Conservation (phyloP, 2,329 filamentous ascomycete species). For the Neonectria magnoliae region DNA sequence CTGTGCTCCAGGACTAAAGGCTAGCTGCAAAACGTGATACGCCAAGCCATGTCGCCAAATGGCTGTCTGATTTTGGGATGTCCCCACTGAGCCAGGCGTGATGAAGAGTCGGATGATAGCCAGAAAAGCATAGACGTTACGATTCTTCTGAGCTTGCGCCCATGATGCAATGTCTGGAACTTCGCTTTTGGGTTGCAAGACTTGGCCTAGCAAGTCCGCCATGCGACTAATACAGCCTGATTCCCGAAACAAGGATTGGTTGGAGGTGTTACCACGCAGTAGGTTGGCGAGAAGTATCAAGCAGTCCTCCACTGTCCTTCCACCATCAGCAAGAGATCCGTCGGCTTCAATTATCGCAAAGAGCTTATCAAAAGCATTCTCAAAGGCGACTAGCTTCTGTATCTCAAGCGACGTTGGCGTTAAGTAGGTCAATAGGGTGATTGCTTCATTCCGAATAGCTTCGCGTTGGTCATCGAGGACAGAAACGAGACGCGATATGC, state of each 20-base stretch:
- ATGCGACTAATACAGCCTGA: conserved; percentile 83
- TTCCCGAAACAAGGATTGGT: conserved; percentile 93
- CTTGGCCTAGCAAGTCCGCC: conserved; percentile 72
- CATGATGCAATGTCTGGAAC: conserved; percentile 74
- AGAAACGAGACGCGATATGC: conserved; percentile 85
- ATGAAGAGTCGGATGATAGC: conserved; percentile 89
- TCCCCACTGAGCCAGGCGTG: conserved; percentile 80
- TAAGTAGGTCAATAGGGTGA: conserved; percentile 87
- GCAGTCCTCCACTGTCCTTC: conserved; percentile 90
- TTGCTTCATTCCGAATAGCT: conserved; percentile 85
- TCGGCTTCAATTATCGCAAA: conserved; percentile 86
- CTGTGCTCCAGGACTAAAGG: conserved; percentile 79
- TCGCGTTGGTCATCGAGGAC: conserved; percentile 87
- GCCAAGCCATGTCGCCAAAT: conserved; percentile 87
- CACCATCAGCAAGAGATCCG: conserved; percentile 83
- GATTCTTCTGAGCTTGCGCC: conserved; percentile 81
- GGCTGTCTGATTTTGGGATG: conserved; percentile 82
- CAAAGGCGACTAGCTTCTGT: conserved; percentile 95
- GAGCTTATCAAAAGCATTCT: conserved; percentile 89
- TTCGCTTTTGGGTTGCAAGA: conserved; percentile 62
- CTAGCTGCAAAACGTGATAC: conserved; percentile 81
- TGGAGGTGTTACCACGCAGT: conserved; percentile 85
- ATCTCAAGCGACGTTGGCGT: conserved; percentile 88
- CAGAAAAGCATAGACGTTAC: conserved; percentile 90
- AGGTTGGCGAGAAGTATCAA: conserved; percentile 91